phyloP scores from a whole-genome alignment of 345 rosid genomes.

The Murraya paniculata region DNA sequence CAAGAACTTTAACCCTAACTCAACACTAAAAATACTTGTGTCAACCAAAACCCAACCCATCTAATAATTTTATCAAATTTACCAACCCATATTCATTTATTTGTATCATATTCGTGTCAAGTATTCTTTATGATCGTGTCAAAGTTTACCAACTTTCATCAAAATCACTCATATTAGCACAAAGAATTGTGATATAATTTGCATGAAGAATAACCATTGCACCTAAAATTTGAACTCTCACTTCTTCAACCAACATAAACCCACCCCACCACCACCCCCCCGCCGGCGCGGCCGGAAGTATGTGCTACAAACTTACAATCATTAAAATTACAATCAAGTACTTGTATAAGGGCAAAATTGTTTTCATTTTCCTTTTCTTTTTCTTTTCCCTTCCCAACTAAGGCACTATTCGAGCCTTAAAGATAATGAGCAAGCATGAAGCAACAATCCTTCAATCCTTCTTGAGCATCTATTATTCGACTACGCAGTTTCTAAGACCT shows the following conservation, averaged over 20 bases:
- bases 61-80: too few relatives aligned
- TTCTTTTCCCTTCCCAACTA: background rate
- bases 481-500: slow-evolving; percentile 18
- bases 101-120: fast-evolving
- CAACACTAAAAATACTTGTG: too few relatives aligned
- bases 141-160: too few relatives aligned
- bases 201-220: background rate
- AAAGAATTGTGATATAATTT: background rate
- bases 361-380: background rate
- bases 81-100: too few relatives aligned
- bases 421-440: background rate
- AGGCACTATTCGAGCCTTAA: background rate
- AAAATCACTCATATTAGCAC: background rate
- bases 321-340: background rate
- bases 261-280: too few relatives aligned
- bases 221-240: slow-evolving; percentile 16
- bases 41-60: too few relatives aligned
- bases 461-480: slow-evolving; percentile 5
- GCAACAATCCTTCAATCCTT: background rate
- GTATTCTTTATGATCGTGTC: too few relatives aligned
- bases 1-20: too few relatives aligned
- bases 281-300: too few relatives aligned
- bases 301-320: background rate
- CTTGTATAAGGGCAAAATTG: background rate
- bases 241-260: too few relatives aligned